phyloP scores from a whole-genome alignment of 192 early-diverging fungal species.

The Linnemannia hyalina region DNA sequence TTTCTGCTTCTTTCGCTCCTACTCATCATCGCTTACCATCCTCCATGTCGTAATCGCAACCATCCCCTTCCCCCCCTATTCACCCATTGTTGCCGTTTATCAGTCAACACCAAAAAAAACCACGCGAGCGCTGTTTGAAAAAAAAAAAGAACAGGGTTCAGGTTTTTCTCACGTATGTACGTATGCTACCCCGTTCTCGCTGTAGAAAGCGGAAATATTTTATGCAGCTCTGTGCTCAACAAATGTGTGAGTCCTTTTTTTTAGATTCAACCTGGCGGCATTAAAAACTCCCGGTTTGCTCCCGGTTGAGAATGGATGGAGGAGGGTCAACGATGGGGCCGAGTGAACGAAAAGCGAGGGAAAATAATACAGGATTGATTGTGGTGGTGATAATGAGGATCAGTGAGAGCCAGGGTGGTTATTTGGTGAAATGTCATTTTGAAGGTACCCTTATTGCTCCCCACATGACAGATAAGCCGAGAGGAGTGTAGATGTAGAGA shows the following conservation, averaged over 20 bases:
- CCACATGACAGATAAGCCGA: not conserved
- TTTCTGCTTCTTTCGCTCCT: not conserved
- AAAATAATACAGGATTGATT: not conserved
- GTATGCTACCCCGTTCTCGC: not conserved
- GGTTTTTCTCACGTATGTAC: not conserved
- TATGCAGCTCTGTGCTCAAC: not conserved
- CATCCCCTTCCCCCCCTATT: not conserved
- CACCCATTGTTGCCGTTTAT: not conserved
- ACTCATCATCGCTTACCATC: not conserved
- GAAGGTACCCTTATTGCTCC: not conserved
- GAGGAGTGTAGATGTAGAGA: not conserved
- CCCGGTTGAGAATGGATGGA: not conserved
- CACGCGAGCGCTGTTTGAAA: not conserved
- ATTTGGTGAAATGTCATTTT: not conserved
- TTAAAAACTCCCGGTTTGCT: conserved; percentile 3
- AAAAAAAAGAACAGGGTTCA: not conserved
- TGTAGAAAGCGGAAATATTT: not conserved
- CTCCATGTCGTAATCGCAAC: not conserved
- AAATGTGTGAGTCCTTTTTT: not conserved
- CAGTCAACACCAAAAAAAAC: not conserved
- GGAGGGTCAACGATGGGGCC: not conserved
- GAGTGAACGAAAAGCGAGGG: not conserved
- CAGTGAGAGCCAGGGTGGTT: not conserved
- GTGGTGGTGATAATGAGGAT: not conserved
- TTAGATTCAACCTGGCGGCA: not conserved